These are phyloP conservation scores for Porodaedalea pini DNA, from an alignment of 1,284 basidiomycete genomes.

Conservation along the genomic window DNA sequence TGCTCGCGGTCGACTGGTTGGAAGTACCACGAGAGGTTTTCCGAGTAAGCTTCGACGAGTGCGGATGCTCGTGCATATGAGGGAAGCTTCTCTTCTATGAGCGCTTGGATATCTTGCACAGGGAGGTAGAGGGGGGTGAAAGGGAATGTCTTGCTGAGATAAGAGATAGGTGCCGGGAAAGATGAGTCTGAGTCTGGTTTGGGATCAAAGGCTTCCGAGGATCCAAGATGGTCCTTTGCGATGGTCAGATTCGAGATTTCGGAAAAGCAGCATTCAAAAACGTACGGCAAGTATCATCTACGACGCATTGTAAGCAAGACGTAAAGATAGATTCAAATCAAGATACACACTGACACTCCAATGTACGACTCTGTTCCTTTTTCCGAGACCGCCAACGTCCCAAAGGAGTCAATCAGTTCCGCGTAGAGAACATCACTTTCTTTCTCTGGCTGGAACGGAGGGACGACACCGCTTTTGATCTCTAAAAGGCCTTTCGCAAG, in stretches of 20 bases:
- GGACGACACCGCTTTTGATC: slow-evolving; percentile 20
- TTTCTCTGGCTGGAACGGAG: neutral
- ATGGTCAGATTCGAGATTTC: neutral
- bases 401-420: slow-evolving; percentile 12
- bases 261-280: neutral
- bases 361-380: slow-evolving; percentile 12
- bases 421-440: slow-evolving; percentile 2
- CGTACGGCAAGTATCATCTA: neutral
- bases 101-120: slow-evolving; percentile 2
- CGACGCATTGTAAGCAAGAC: neutral
- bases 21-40: slow-evolving; percentile 27
- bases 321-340: neutral
- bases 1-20: slow-evolving; percentile 19
- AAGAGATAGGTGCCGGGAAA: neutral
- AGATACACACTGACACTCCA: slow-evolving; percentile 16
- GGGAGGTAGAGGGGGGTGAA: slow-evolving; percentile 2
- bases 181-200: neutral
- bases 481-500: slow-evolving; percentile 27
- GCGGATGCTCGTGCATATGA: slow-evolving; percentile 23
- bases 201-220: neutral
- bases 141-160: slow-evolving; percentile 12
- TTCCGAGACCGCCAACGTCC: slow-evolving; percentile 13
- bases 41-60: slow-evolving; percentile 25
- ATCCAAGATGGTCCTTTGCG: neutral
- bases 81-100: slow-evolving; percentile 20